phyloP scores from a whole-genome alignment of 495 filamentous ascomycete genomes.

The Parathielavia hyrcaniae region DNA sequence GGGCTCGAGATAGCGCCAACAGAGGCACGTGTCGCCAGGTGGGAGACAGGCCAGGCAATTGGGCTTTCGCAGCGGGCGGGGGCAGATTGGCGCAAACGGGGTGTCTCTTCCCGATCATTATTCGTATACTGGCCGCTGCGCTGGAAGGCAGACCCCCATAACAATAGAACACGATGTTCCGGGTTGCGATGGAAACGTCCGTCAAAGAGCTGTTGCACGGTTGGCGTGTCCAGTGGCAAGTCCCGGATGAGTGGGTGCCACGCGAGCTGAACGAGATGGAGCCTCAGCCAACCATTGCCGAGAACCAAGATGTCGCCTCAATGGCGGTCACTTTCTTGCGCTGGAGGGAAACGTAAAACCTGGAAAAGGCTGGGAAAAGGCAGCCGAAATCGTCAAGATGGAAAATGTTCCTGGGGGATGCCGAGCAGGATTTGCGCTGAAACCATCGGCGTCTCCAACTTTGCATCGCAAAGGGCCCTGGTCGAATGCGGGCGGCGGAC shows the following conservation, averaged over 20 bases:
- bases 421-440: no score
- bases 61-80: no score
- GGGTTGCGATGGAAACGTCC: neutral
- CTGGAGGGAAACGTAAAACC: neutral
- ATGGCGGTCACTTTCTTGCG: slow-evolving; percentile 21
- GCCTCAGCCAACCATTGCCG: slow-evolving; percentile 21
- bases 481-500: no score
- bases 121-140: neutral
- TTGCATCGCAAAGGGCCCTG: no score
- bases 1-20: neutral
- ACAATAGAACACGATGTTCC: neutral
- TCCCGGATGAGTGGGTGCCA: slow-evolving; percentile 4
- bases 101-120: no score
- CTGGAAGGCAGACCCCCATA: neutral
- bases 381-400: neutral
- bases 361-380: neutral
- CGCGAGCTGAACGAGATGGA: slow-evolving; percentile 19
- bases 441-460: no score
- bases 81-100: no score
- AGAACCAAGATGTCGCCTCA: slow-evolving; percentile 25
- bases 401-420: no score
- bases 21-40: no score
- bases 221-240: slow-evolving; percentile 6
- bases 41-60: neutral
- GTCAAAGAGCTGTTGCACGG: neutral